A percentile compares a stretch with the other conserved stretches of the same genome.
These are phyloP conservation scores for Zoysia matrella DNA, from an alignment of 202 grass and related monocot genomes.

Conservation along the genomic window DNA sequence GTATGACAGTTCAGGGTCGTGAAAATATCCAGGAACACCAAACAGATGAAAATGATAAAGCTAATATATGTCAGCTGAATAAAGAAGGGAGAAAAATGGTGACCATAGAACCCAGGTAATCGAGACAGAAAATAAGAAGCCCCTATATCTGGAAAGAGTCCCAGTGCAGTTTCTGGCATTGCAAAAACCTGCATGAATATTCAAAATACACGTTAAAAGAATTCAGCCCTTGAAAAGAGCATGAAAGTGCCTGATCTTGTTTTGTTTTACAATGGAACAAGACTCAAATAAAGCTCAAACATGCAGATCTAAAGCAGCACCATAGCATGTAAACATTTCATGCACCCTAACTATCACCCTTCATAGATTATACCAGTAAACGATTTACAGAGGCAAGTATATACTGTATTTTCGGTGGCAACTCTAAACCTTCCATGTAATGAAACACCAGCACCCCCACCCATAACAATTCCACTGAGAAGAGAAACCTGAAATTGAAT, in stretches of 20 bases:
- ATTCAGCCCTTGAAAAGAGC: background rate
- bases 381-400: background rate
- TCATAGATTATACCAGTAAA: constrained; percentile 23
- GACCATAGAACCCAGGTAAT: constrained; percentile 88
- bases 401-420: constrained; percentile 91
- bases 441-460: constrained; percentile 93
- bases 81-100: constrained; percentile 36
- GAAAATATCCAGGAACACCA: constrained; percentile 26
- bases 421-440: constrained; percentile 92
- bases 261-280: background rate
- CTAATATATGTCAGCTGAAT: constrained; percentile 6
- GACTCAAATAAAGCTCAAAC: background rate
- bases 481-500: constrained; percentile 77
- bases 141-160: constrained; percentile 92
- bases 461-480: constrained; percentile 90
- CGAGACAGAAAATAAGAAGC: constrained; percentile 94
- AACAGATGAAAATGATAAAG: background rate
- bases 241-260: background rate
- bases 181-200: constrained; percentile 79
- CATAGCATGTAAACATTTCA: constrained; percentile 24
- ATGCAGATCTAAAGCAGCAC: constrained; percentile 29
- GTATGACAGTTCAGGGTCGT: constrained; percentile 9
- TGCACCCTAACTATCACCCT: background rate
- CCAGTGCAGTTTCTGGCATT: constrained; percentile 95
- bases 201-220: constrained; percentile 22